Evolutionary conservation across 2,329 filamentous ascomycete species (phyloP).

Genomic region (Ustulina deusta): DNA sequence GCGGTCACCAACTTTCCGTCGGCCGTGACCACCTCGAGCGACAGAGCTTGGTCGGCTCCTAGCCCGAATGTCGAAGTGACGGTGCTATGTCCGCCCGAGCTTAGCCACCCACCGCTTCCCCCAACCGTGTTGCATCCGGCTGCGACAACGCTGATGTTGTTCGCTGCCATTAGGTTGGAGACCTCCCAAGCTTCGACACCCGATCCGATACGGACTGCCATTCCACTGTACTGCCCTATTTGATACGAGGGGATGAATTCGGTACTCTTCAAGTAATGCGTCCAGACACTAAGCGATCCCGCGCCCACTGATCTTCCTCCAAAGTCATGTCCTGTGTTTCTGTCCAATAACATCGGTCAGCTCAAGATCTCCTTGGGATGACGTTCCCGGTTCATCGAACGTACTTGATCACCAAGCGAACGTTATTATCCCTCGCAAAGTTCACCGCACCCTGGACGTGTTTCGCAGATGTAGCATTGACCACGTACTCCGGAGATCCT

Average conservation of each 20-base stretch:
- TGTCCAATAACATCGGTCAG: slow-evolving; percentile 52
- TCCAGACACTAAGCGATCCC: slow-evolving; percentile 62
- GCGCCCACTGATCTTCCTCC: slow-evolving; percentile 60
- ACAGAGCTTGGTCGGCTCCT: slow-evolving; percentile 64
- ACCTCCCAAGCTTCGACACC: slow-evolving; percentile 54
- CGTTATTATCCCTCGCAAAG: slow-evolving; percentile 52
- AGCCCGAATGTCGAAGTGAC: slow-evolving; percentile 62
- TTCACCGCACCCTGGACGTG: slow-evolving; percentile 53
- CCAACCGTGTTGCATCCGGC: slow-evolving; percentile 52
- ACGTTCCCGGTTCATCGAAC: slow-evolving; percentile 6
- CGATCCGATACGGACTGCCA: slow-evolving; percentile 54
- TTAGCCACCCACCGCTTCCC: slow-evolving; percentile 63
- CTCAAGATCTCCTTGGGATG: background rate
- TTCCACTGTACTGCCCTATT: slow-evolving; percentile 50
- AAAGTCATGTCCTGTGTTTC: slow-evolving; percentile 62
- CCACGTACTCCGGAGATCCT: slow-evolving; percentile 53
- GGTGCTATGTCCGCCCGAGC: slow-evolving; percentile 63
- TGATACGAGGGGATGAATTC: slow-evolving; percentile 53
- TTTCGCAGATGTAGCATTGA: slow-evolving; percentile 53
- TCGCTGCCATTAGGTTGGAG: slow-evolving; percentile 48
- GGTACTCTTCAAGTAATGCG: slow-evolving; percentile 59
- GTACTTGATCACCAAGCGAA: slow-evolving; percentile 54
- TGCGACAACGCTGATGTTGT: slow-evolving; percentile 50
- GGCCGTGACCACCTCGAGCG: slow-evolving; percentile 61
- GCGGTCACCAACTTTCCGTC: slow-evolving; percentile 60